Conservation (phyloP, 352 stramenopile genomes). For the Pythium sukuiense region DNA sequence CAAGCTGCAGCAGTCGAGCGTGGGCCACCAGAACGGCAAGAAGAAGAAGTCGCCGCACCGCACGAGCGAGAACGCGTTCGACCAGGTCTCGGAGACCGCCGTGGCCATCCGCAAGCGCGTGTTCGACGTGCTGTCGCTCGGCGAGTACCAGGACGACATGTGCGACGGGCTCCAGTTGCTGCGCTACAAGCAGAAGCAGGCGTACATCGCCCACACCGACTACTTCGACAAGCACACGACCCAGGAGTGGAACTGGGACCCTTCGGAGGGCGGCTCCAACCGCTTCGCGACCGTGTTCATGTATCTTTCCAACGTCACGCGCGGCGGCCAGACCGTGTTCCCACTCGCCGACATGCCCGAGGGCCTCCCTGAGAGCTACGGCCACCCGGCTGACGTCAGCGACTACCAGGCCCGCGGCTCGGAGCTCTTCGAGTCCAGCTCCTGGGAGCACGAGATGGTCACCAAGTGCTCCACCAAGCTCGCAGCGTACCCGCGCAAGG, state of each 20-base stretch:
- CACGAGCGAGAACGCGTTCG: constrained; percentile 90
- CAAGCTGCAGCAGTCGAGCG: constrained; percentile 81
- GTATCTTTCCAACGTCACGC: constrained; percentile 80
- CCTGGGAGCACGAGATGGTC: constrained; percentile 80
- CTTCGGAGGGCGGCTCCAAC: constrained; percentile 70
- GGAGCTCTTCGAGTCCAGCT: constrained; percentile 62
- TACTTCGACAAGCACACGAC: constrained; percentile 83
- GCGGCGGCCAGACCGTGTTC: constrained; percentile 85
- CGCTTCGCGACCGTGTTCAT: constrained; percentile 84
- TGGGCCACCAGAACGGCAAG: constrained; percentile 69
- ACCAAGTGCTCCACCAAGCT: constrained; percentile 76
- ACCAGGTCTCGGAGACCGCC: constrained; percentile 73
- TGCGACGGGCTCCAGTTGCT: constrained; percentile 95
- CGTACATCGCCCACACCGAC: constrained; percentile 94
- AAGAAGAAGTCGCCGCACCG: constrained; percentile 70
- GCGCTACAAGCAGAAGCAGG: constrained; percentile 94
- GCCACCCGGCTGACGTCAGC: constrained; percentile 44
- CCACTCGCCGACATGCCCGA: constrained; percentile 70
- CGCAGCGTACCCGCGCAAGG: constrained; percentile 78
- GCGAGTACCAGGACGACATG: constrained; percentile 88
- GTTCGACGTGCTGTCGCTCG: constrained; percentile 91
- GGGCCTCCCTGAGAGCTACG: constrained; percentile 54
- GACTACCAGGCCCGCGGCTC: constrained; percentile 43
- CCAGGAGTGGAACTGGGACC: constrained; percentile 74
- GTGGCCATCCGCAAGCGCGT: constrained; percentile 80